Evolutionary conservation across 2,329 filamentous ascomycete genomes (phyloP).

Genomic region (Chaetomium olivaceum): DNA sequence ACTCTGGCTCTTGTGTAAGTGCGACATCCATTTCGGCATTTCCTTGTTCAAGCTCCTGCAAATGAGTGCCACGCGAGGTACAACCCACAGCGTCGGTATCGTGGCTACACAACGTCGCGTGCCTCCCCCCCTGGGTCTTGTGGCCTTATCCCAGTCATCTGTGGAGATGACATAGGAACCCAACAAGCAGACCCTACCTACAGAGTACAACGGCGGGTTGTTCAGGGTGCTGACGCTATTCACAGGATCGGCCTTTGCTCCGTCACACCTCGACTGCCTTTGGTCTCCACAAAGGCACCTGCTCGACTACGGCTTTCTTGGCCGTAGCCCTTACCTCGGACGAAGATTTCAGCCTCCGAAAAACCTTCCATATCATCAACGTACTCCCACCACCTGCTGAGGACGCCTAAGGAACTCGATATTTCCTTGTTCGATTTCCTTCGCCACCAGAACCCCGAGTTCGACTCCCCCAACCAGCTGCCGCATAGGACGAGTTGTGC

Average conservation of each 20-base stretch:
- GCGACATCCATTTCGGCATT: not conserved
- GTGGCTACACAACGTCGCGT: conserved; percentile 8
- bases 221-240: conserved; percentile 22
- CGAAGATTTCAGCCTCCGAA: conserved; percentile 69
- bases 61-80: conserved; percentile 10
- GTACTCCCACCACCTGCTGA: conserved; percentile 60
- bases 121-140: not conserved
- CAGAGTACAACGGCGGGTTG: not conserved
- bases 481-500: conserved; percentile 98
- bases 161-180: not conserved
- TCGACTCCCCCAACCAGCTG: conserved; percentile 77
- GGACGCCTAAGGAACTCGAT: conserved; percentile 51
- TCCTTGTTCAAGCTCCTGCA: conserved; percentile 4
- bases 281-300: conserved; percentile 67
- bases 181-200: not conserved
- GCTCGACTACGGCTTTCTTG: conserved; percentile 60
- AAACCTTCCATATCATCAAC: conserved; percentile 68
- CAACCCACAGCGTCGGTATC: conserved; percentile 3
- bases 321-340: conserved; percentile 64
- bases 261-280: conserved; percentile 51
- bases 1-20: conserved; percentile 13
- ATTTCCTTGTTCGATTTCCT: conserved; percentile 53
- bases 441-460: conserved; percentile 49
- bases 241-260: conserved; percentile 10
- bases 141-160: not conserved